Conservation (phyloP, 805 yeast genomes). For the Ogataea haglerorum region DNA sequence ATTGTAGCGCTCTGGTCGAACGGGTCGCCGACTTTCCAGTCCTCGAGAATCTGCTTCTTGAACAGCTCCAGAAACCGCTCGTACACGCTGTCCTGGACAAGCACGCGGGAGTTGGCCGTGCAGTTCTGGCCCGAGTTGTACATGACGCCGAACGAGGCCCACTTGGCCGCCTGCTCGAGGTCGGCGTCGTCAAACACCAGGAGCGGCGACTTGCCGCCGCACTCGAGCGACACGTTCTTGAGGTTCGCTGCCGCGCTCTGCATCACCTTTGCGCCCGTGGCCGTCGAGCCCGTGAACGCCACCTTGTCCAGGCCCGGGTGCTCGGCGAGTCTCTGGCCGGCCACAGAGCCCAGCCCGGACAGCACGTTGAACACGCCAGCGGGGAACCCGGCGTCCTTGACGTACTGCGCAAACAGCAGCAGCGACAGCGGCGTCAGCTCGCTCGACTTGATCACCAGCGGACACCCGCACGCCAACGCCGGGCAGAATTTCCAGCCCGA, state of each 20-base stretch:
- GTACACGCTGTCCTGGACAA: constrained; percentile 53
- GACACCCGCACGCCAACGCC: constrained; percentile 77
- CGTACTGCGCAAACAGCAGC: constrained; percentile 55
- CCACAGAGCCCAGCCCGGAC: constrained; percentile 64
- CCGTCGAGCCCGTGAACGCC: constrained; percentile 66
- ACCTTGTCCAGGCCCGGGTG: constrained; percentile 58
- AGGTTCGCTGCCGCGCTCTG: constrained; percentile 56
- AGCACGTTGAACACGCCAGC: constrained; percentile 72
- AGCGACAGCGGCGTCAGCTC: constrained; percentile 74
- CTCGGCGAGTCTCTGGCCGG: constrained; percentile 63
- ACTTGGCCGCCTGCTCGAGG: constrained; percentile 60
- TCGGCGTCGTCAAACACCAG: constrained; percentile 63
- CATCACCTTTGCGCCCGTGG: constrained; percentile 65
- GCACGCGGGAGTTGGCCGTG: constrained; percentile 62
- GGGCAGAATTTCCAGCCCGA: constrained; percentile 82
- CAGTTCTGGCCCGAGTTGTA: constrained; percentile 67
- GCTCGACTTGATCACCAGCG: constrained; percentile 67
- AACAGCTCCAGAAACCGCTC: constrained; percentile 48
- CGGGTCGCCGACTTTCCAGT: constrained; percentile 56
- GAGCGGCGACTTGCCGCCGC: constrained; percentile 72
- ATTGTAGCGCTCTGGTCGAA: constrained; percentile 45
- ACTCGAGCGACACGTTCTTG: constrained; percentile 64
- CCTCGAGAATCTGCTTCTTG: constrained; percentile 42
- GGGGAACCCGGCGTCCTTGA: constrained; percentile 68
- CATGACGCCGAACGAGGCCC: constrained; percentile 66